Evolutionary conservation across 2,329 filamentous ascomycete genomes (phyloP), one percentile per base, ranked within the genome.

Genomic region (Aspergillus novoparasiticus): DNA sequence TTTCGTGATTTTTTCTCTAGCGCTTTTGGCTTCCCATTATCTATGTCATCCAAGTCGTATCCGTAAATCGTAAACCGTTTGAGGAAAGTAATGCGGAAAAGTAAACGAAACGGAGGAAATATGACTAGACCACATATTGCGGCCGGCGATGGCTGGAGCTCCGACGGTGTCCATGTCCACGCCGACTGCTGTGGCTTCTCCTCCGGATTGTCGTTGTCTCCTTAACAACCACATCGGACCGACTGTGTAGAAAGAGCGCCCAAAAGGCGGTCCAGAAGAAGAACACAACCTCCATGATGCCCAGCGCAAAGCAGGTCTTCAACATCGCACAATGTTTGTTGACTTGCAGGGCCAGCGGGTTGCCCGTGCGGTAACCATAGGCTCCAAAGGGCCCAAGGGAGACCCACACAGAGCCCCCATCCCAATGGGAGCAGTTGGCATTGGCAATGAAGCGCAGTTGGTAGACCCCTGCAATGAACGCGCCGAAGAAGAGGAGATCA

Each of bases 301-400:
- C 93, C 69, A 97, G 89, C 3, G 93, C 94, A 80, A 93, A 98
- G 69, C 84, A 86, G 1, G 94, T 90, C 86, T 97, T 98, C 73
- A 97, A 87, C 92, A 97, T 95, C 57, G 90, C 87, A 80, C 94
- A 98, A 6, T 88, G 87, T 84, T 94, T 94, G 78, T 92, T 84
- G 43, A 89, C 78, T 59, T 84, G 78, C 46, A 89, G 73, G 48
- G 83, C 77, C 63, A 87, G 80, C 10, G 72, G 72, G 61, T 79
- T 84, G 58, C 79, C 79, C 55, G 83, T 83, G 39, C 78, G 69
- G 9, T 70, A 66, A 16, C 82, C 82, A 50, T 86, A 86, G 66
- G 79, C 82, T 34, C 87, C 85, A 65, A 92, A 86, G 14, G 85
- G 81, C 14, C 90, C 90, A 50, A 93, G 82, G 56, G 84, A 83